Conservation (phyloP, 1,284 basidiomycete genomes). For the Marasmius oreades region DNA sequence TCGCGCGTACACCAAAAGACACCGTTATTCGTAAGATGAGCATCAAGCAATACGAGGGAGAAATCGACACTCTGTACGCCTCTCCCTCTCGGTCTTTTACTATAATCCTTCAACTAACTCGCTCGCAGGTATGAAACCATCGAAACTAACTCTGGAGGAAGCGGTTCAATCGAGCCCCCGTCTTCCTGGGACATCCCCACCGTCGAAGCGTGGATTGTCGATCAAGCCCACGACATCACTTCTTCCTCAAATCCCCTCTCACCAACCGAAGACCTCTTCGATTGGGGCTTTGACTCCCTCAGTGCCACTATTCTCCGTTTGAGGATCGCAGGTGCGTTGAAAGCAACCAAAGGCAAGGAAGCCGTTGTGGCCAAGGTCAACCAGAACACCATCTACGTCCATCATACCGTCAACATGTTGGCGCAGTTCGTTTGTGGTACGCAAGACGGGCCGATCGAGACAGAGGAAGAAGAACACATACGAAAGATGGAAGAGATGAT, state of each 20-base stretch:
- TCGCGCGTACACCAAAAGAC: constrained; percentile 17
- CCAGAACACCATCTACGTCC: constrained; percentile 9
- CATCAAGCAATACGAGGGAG: constrained; percentile 11
- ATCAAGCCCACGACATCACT: constrained; percentile 5
- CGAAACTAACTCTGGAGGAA: constrained; percentile 6
- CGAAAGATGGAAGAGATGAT: constrained; percentile 9
- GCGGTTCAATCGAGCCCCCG: constrained; percentile 4
- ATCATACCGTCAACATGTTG: constrained; percentile 4
- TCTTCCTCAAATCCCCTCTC: neutral
- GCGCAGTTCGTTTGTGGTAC: constrained; percentile 3
- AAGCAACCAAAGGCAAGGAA: neutral
- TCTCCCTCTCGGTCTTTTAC: neutral
- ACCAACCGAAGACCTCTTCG: neutral
- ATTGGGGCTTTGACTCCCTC: constrained; percentile 1
- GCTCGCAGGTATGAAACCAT: constrained; percentile 9
- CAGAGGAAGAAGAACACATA: neutral
- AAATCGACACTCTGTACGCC: constrained; percentile 18
- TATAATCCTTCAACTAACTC: neutral
- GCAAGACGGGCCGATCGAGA: neutral
- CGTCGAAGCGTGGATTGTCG: constrained; percentile 4
- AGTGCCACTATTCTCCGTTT: constrained; percentile 9
- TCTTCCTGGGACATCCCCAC: constrained; percentile 5
- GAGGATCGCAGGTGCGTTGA: constrained; percentile 4
- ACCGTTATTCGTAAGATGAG: constrained; percentile 15
- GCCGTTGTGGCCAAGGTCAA: neutral